Evolutionary conservation across 495 filamentous ascomycete genomes (phyloP), one percentile per base, ranked within the genome.

Genomic region (Amphirosellinia nigrospora): DNA sequence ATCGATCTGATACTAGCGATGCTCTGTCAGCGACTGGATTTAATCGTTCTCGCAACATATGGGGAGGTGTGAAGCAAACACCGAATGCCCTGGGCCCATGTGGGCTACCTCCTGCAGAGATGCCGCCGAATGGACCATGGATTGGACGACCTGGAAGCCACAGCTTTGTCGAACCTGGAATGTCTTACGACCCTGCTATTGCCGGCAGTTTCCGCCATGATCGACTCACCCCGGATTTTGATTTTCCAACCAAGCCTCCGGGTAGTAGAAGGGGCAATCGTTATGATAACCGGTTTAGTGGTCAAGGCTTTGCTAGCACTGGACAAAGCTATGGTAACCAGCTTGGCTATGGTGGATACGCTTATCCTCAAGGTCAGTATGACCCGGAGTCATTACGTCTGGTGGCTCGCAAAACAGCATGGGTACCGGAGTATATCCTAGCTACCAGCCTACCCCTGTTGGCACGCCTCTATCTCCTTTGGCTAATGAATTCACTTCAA

Each of bases 401-500:
- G 68, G 73, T 23, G 76, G 76, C 9, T 63, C 78, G 36, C 76
- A 73, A 15, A 76, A 70, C 56, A 41, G 72, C 56, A 77, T 79
- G 75, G 77, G 72, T 73, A 79, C 87, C 68, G 86, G 85, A 46
- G 70, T 87, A 66, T 90, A 88, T 75, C 79, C 84, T 80, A 71
- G 85, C 32, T 96, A 93, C 78, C 89, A 89, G 66, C 87, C 91
- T 71, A 89, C 88, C 52, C 87, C 92, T 39, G 89, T 92, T 71
- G 91, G 93, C 43, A 93, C 93, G 34, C 86, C 92, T 5, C 87
- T 98, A 23, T 97, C 94, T 19, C 92, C 95, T 4, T 90, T 92
- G 60, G 94, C 94, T 34, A 87, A 87, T 26, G 94, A 97, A 75
- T 97, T 97, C 73, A 90, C 88, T 55, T 86, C 84, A 28, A 71